phyloP scores from a whole-genome alignment of 2,329 filamentous ascomycete species.

The Fusarium fujikuroi region DNA sequence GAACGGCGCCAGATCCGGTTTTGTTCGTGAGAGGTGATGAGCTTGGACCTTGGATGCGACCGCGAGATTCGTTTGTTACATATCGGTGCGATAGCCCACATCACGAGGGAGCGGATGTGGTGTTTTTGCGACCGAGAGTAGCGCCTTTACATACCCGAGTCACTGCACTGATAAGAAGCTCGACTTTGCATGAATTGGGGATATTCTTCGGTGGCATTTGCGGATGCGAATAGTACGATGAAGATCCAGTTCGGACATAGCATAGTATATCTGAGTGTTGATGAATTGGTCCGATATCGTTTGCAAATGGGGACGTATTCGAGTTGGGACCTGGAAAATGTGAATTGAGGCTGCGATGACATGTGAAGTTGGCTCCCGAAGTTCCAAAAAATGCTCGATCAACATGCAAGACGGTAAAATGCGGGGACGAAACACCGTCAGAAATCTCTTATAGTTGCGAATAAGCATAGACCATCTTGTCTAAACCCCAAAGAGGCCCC shows the following conservation, averaged over 20 bases:
- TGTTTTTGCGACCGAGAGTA: not conserved
- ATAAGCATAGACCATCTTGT: not conserved
- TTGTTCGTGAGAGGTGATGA: not conserved
- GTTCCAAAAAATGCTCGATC: no score
- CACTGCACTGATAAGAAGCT: not conserved
- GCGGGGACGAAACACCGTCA: no score
- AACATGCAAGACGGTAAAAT: no score
- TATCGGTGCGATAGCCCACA: not conserved
- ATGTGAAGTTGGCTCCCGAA: rapidly evolving
- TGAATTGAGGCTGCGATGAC: rapidly evolving
- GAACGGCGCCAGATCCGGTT: not conserved
- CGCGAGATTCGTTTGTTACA: not conserved
- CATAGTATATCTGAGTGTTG: not conserved
- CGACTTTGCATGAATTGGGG: not conserved
- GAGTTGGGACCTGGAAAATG: rapidly evolving
- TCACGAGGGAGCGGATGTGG: not conserved
- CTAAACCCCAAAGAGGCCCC: rapidly evolving
- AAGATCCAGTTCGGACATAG: not conserved
- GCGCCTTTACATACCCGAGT: not conserved
- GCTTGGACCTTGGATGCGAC: not conserved
- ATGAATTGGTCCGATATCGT: not conserved
- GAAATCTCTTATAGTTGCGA: not conserved
- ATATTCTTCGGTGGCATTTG: not conserved
- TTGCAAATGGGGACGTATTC: no score
- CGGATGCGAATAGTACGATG: no score